Evolutionary conservation across 306 rosid species (phyloP), one percentile per base, ranked within the genome.

Genomic region (Clitoria ternatea): DNA sequence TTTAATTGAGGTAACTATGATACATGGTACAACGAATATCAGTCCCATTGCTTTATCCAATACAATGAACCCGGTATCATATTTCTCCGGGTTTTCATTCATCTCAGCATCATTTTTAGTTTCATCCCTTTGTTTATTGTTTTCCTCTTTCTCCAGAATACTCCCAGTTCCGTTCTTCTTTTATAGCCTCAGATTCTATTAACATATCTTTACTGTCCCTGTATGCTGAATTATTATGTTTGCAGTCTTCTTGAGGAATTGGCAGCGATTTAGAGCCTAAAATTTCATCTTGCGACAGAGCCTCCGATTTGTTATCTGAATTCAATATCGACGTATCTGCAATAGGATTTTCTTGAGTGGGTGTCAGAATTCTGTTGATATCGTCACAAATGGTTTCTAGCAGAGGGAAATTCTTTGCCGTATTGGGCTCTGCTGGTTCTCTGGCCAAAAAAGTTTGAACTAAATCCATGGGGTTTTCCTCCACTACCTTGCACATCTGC

Each of bases 401-500:
- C n/a, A 85, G 62, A 30, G 18, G 63, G 11, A 75, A 61, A 66
- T 79, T 86, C 72, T 82, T 74, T 52, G 26, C 73, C 35, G 42
- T 30, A 33, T 72, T 57, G 33, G n/a, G 72, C 62, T 68, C 80
- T 9, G 70, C 67, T 0, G 68, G 63, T 77, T 77, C 82, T 73
- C 74, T 73, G 1, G 82, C 81, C 70, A 42, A 74, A 18, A 84
- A 66, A 6, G 86, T 72, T 40, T 62, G 80, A 69, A 45, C 70
- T 54, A 72, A 71, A 64, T 73, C 85, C 15, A 54, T 26, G 54
- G 86, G 50, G 29, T 68, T 81, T 81, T 79, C 90, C 59, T 84
- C 89, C 72, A 87, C 81, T 43, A 72, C 66, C 70, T 77, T 87
- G 84, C 97, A 94, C 89, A 91, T 84, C 99, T 94, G 97, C 76